phyloP scores from a whole-genome alignment of 495 filamentous ascomycete genomes.

The Bacidia rubella region DNA sequence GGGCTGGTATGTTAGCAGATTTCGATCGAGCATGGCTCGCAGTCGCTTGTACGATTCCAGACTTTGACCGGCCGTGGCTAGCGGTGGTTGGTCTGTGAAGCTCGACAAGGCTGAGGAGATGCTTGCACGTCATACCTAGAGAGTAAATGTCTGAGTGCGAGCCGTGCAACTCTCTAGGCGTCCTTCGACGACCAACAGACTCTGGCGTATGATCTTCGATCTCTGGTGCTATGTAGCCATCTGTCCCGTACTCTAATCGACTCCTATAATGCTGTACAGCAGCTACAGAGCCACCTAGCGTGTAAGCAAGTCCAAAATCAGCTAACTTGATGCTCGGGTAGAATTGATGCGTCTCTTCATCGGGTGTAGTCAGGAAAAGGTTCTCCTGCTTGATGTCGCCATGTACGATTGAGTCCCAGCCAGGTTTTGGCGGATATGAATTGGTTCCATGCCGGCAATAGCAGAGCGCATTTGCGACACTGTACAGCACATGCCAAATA shows the following conservation, averaged over 20 bases:
- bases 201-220: conserved; percentile 7
- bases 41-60: not conserved
- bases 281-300: not conserved
- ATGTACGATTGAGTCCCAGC: conserved; percentile 31
- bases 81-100: not conserved
- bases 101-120: not conserved
- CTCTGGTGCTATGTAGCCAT: conserved; percentile 11
- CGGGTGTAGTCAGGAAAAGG: conserved; percentile 26
- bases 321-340: conserved; percentile 17
- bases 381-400: conserved; percentile 44
- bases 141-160: conserved; percentile 10
- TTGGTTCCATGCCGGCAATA: conserved; percentile 11
- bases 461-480: conserved; percentile 13
- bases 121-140: conserved; percentile 3
- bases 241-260: not conserved
- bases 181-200: not conserved
- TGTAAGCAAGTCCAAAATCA: conserved; percentile 14
- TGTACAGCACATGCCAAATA: conserved; percentile 16
- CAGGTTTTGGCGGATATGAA: not conserved
- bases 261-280: conserved; percentile 9
- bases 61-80: not conserved
- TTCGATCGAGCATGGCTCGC: not conserved
- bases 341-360: not conserved
- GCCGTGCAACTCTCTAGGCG: conserved; percentile 6
- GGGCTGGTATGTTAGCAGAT: conserved; percentile 11